Evolutionary conservation across 257 asterid species (phyloP), one percentile per base, ranked within the genome.

Genomic region (Forsythia viridissima): DNA sequence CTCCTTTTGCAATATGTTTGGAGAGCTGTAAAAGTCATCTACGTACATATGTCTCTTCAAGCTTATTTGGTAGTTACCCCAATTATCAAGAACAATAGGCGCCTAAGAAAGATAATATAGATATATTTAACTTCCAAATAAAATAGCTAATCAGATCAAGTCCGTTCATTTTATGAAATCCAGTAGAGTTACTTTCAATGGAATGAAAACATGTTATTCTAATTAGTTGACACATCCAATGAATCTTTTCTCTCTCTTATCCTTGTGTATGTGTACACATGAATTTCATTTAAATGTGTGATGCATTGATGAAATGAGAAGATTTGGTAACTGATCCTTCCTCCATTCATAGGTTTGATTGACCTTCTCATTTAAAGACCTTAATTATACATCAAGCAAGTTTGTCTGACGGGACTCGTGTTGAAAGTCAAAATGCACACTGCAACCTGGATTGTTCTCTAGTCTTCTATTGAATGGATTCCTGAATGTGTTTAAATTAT

Each of bases 401-500:
- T 48, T 52, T 55, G 39, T 61, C 30, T 66, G 8, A 37, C 65
- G 16, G 48, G 42, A 16, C 2, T 48, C 21, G 3, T 18, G 55
- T 61, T 61, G 24, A 24, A 24, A 24, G 24, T 24, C 24, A 24
- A 24, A 24, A 24, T 30, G 34, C 44, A 37, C 39, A 69, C 1
- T 66, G 40, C 72, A 72, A 78, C 71, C 77, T 74, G 74, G 72
- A n/a, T 30, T 44, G 3, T 73, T 67, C 37, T 42, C 57, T 38
- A 70, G 40, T 75, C 78, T 59, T 12, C 72, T 34, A 61, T 40
- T 6, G 6, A 34, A 63, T 41, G 37, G 15, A 39, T 37, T 18
- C 39, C 13, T 59, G 70, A 15, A 79, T 76, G 77, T 69, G 24
- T 80, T 73, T n/a, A 70, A 75, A 74, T 57, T 79, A 67, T 30